These are phyloP conservation scores for Hansfordia pulvinata DNA, from an alignment of 2,329 filamentous ascomycete genomes.

Conservation along the genomic window DNA sequence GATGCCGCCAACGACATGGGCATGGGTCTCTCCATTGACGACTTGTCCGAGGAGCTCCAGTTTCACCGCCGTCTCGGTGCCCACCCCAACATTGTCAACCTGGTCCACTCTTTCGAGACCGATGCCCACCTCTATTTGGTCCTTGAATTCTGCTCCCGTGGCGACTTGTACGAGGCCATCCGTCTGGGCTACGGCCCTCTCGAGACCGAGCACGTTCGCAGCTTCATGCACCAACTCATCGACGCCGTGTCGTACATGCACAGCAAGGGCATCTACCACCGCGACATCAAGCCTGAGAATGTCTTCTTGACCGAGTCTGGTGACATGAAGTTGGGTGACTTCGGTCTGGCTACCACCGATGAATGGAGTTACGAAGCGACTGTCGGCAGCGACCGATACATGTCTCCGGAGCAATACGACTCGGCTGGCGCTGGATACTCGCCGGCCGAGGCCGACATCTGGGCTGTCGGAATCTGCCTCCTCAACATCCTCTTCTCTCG, in stretches of 20 bases:
- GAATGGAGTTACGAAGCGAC: constrained; percentile 85
- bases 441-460: constrained; percentile 85
- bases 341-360: constrained; percentile 82
- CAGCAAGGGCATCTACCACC: constrained; percentile 80
- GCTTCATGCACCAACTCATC: constrained; percentile 92
- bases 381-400: constrained; percentile 96
- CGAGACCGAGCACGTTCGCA: constrained; percentile 91
- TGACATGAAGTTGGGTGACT: constrained; percentile 91
- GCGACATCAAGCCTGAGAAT: constrained; percentile 99
- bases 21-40: constrained; percentile 60
- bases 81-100: constrained; percentile 88
- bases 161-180: constrained; percentile 95
- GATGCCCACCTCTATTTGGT: constrained; percentile 83
- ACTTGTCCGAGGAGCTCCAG: constrained; percentile 66
- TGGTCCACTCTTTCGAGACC: constrained; percentile 85
- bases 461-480: constrained; percentile 93
- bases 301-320: constrained; percentile 85
- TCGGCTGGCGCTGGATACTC: constrained; percentile 79
- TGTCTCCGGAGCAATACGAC: constrained; percentile 97
- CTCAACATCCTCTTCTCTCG: constrained; percentile 94
- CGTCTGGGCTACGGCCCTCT: constrained; percentile 75
- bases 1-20: constrained; percentile 45
- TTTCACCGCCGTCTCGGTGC: constrained; percentile 67
- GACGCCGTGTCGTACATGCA: constrained; percentile 86
- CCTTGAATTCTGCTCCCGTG: constrained; percentile 87